phyloP scores from a whole-genome alignment of 2,329 filamentous ascomycete genomes.

The Colletotrichum filicis region DNA sequence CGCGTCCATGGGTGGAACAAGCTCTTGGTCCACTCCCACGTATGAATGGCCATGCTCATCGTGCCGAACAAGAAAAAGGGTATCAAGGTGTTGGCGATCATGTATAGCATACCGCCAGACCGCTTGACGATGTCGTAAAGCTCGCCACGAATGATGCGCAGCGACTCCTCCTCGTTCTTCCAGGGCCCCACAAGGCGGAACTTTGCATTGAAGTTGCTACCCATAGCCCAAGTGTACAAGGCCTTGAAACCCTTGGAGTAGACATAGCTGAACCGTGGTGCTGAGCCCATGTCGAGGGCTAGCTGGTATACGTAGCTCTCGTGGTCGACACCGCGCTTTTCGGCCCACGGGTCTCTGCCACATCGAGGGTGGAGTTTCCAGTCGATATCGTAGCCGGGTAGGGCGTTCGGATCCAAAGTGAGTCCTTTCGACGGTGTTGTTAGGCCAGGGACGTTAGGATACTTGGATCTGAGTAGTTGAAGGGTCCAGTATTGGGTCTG shows the following conservation, averaged over 20 bases:
- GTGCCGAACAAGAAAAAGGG: conserved; percentile 49
- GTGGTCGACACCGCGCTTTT: conserved; percentile 57
- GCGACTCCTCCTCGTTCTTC: conserved; percentile 48
- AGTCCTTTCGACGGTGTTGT: neutral
- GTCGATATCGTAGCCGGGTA: conserved; percentile 50
- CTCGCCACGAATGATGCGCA: conserved; percentile 52
- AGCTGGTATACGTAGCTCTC: conserved; percentile 62
- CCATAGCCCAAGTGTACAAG: conserved; percentile 58
- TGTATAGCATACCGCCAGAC: conserved; percentile 49
- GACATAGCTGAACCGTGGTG: conserved; percentile 50
- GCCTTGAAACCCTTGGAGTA: conserved; percentile 40
- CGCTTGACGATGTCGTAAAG: conserved; percentile 51
- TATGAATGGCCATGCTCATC: conserved; percentile 43
- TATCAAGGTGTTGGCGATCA: conserved; percentile 50
- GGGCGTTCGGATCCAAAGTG: conserved; percentile 37
- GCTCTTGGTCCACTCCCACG: conserved; percentile 27
- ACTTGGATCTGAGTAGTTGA: conserved; percentile 45
- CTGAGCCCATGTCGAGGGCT: conserved; percentile 57
- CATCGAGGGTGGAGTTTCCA: conserved; percentile 51
- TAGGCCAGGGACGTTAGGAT: conserved; percentile 18
- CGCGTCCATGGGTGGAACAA: neutral
- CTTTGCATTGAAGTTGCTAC: conserved; percentile 61
- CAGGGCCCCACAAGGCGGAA: conserved; percentile 58
- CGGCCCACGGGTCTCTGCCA: conserved; percentile 45
- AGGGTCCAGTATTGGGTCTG: conserved; percentile 60